Evolutionary conservation across 2,329 filamentous ascomycete species (phyloP).

Genomic region (Botrytis sinoallii): DNA sequence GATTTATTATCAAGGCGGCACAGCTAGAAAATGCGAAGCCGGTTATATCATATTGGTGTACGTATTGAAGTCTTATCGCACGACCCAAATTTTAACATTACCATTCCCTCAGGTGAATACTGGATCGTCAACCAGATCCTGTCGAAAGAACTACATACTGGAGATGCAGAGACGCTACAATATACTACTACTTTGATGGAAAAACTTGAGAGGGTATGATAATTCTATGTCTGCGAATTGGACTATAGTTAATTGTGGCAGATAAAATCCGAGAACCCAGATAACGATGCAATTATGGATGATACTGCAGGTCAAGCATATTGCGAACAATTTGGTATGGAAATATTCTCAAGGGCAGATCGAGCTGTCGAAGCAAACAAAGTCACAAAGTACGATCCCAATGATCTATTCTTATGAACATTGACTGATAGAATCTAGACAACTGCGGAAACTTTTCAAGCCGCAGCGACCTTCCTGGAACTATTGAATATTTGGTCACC

Average conservation of each 20-base stretch:
- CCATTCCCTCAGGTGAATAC: slow-evolving; percentile 68
- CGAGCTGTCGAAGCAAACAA: slow-evolving; percentile 77
- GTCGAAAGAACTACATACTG: slow-evolving; percentile 70
- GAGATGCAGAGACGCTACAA: slow-evolving; percentile 71
- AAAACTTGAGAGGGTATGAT: slow-evolving; percentile 71
- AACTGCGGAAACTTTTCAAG: slow-evolving; percentile 94
- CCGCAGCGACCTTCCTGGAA: slow-evolving; percentile 88
- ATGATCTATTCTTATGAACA: background rate
- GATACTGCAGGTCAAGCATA: slow-evolving; percentile 86
- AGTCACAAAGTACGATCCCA: slow-evolving; percentile 70
- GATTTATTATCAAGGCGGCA: slow-evolving; percentile 77
- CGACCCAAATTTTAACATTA: slow-evolving; percentile 23
- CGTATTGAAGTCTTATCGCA: slow-evolving; percentile 38
- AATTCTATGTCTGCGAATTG: background rate
- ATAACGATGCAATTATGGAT: slow-evolving; percentile 81
- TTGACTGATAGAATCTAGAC: slow-evolving; percentile 36
- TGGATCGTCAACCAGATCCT: slow-evolving; percentile 93
- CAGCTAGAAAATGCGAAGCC: slow-evolving; percentile 85
- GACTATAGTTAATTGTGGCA: slow-evolving; percentile 35
- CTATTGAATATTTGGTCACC: slow-evolving; percentile 80
- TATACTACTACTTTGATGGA: slow-evolving; percentile 89
- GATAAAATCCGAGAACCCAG: slow-evolving; percentile 69
- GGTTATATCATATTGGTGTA: slow-evolving; percentile 93
- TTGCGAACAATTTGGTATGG: slow-evolving; percentile 88
- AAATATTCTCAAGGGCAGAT: slow-evolving; percentile 83